Evolutionary conservation across 768 basidiomycete species (phyloP), one percentile per base, ranked within the genome.

Genomic region (Suillus weaverae): DNA sequence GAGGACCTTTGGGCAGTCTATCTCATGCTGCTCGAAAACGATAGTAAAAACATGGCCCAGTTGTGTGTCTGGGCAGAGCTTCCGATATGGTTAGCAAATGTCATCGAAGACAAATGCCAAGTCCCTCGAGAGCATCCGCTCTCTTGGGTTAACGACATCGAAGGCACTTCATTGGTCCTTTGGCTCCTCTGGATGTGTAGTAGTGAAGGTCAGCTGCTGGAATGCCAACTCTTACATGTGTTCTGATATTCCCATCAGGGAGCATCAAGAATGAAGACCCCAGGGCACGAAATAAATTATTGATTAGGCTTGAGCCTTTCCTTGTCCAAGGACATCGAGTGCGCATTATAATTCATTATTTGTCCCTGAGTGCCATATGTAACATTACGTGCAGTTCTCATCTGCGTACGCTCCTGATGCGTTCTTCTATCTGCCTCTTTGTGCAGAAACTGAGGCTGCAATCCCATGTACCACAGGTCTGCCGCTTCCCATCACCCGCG

Each of bases 1-100:
- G 77, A 83, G 59, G 84, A 85, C 67, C 73, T 87, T 18, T 87
- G 86, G 86, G 81, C 78, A 20, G 80, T 76, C 13, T 86, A 83
- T 66, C 63, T 86, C 41, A 85, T 87, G 84, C 67, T 86, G 54
- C 71, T 81, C 30, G 86, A 87, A 71, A 81, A 83, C 53, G 85
- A 84, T 60, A 81, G 81, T 26, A 71, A 73, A 64, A 86, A 86
- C 64, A 74, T 77, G 60, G 66, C 68, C 1, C 85, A 84, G 50
- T 75, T 86, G 22, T 55, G 76, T 26, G 64, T 70, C 26, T 84
- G 82, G 80, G 83, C 83, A 46, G 70, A 69, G 50, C 64, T 83
- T 3, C 67, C 72, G 2, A 66, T 66, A 18, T 77, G 74, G 72
- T 55, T 74, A 2, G n/a, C 69, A 7, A 69, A 66, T 9, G 71